These are phyloP conservation scores for Rhinocladiella mackenziei DNA, from an alignment of 2,329 filamentous ascomycete species.

Conservation along the genomic window DNA sequence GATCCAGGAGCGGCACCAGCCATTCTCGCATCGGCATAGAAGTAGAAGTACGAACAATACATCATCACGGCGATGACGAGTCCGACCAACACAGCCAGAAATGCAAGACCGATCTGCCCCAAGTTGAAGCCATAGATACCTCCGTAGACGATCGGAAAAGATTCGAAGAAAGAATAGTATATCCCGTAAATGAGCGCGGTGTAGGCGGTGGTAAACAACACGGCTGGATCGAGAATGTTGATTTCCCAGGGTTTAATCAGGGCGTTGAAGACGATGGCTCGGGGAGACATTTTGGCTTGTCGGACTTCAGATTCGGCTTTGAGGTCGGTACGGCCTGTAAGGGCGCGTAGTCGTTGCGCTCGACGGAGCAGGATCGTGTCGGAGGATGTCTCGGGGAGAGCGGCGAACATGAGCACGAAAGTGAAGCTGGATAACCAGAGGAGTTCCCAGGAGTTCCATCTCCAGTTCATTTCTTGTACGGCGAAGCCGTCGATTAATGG, in stretches of 20 bases:
- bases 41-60: slow-evolving; percentile 36
- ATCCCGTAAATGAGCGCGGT: slow-evolving; percentile 53
- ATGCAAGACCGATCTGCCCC: slow-evolving; percentile 57
- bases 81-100: slow-evolving; percentile 56
- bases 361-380: slow-evolving; percentile 42
- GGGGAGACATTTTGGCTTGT: slow-evolving; percentile 50
- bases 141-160: slow-evolving; percentile 61
- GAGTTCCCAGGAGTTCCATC: slow-evolving; percentile 41
- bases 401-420: slow-evolving; percentile 34
- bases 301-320: slow-evolving; percentile 62
- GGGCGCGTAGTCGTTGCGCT: slow-evolving; percentile 40
- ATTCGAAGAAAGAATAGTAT: slow-evolving; percentile 57
- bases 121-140: slow-evolving; percentile 56
- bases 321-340: slow-evolving; percentile 53
- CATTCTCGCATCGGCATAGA: background rate
- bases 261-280: slow-evolving; percentile 45
- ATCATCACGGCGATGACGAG: slow-evolving; percentile 49
- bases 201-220: slow-evolving; percentile 59
- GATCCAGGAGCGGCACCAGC: slow-evolving; percentile 21
- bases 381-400: slow-evolving; percentile 34
- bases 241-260: slow-evolving; percentile 58
- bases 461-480: slow-evolving; percentile 38
- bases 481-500: slow-evolving; percentile 43
- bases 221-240: slow-evolving; percentile 57
- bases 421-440: slow-evolving; percentile 39